phyloP scores from a whole-genome alignment of 192 early-diverging fungal genomes.

The Rhizoclosmatium sp. region DNA sequence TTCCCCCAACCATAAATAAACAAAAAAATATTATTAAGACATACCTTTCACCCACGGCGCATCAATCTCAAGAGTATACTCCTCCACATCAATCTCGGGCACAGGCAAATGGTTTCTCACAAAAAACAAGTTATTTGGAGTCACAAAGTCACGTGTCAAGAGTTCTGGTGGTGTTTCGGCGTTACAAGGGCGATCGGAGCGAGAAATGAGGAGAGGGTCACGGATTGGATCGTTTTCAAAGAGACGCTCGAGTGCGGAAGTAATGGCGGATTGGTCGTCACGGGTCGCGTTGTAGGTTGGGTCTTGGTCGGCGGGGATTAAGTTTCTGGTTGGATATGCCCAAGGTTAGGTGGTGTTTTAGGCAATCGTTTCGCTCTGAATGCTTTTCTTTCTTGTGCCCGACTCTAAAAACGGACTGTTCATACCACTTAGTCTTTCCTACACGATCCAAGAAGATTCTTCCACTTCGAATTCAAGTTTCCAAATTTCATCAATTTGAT shows the following conservation, averaged over 20 bases:
- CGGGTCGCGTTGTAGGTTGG: conserved; percentile 1
- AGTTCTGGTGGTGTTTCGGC: conserved; percentile 75
- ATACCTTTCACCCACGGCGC: conserved; percentile 42
- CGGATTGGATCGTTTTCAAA: conserved; percentile 79
- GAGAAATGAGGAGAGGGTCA: conserved; percentile 66
- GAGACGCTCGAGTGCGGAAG: conserved; percentile 42
- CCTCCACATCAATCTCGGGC: conserved; percentile 68
- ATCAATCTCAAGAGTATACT: conserved; percentile 70
- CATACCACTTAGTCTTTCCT: no score
- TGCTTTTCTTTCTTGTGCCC: no score
- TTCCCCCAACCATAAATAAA: no score
- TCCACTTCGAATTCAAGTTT: neutral
- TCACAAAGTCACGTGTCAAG: conserved; percentile 68
- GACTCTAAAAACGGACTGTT: no score
- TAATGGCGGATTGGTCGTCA: conserved; percentile 23
- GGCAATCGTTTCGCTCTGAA: no score
- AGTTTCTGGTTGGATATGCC: neutral
- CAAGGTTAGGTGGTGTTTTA: no score
- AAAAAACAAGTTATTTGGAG: conserved; percentile 61
- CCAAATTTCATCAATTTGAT: conserved; percentile 19
- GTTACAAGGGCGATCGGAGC: conserved; percentile 80
- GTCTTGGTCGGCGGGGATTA: conserved; percentile 9
- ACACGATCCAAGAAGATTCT: no score
- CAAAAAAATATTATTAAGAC: no score
- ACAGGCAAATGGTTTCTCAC: conserved; percentile 92